These are phyloP conservation scores for Parmelia sp. DNA, from an alignment of 495 filamentous ascomycete species.

Conservation along the genomic window DNA sequence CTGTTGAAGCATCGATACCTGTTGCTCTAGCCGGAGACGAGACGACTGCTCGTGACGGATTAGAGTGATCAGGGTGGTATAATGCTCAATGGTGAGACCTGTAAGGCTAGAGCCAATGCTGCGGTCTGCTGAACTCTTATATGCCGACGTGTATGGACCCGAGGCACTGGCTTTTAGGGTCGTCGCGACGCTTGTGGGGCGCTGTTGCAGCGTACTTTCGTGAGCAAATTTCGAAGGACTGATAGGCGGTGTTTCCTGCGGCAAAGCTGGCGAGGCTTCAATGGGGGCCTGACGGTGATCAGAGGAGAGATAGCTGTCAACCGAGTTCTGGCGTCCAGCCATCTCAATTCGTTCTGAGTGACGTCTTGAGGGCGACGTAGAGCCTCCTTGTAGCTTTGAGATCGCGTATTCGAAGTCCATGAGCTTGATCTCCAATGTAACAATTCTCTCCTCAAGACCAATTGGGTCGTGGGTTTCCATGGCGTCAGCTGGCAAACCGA, in stretches of 20 bases:
- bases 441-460: slow-evolving; percentile 46
- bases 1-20: slow-evolving; percentile 46
- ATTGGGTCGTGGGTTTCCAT: slow-evolving; percentile 44
- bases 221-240: slow-evolving; percentile 12
- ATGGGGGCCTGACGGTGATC: slow-evolving; percentile 12
- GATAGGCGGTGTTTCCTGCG: slow-evolving; percentile 17
- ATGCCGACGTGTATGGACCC: slow-evolving; percentile 1
- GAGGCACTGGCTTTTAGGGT: slow-evolving; percentile 22
- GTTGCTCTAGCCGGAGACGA: slow-evolving; percentile 46
- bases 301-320: slow-evolving; percentile 16
- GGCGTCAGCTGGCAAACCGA: slow-evolving; percentile 37
- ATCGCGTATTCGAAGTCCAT: slow-evolving; percentile 52
- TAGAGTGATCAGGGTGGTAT: slow-evolving; percentile 49
- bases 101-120: slow-evolving; percentile 20
- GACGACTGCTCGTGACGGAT: slow-evolving; percentile 52
- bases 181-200: slow-evolving; percentile 26
- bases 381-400: slow-evolving; percentile 42
- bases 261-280: slow-evolving; percentile 15
- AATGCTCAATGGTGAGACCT: slow-evolving; percentile 50
- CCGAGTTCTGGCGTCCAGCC: slow-evolving; percentile 8
- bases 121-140: slow-evolving; percentile 18
- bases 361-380: slow-evolving; percentile 9
- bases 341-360: slow-evolving; percentile 11
- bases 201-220: slow-evolving; percentile 14
- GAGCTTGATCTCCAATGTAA: slow-evolving; percentile 49